Evolutionary conservation across 176 grass and related monocot genomes (phyloP), one percentile per base, ranked within the genome.

Genomic region (Hsuehochloa calcarea): DNA sequence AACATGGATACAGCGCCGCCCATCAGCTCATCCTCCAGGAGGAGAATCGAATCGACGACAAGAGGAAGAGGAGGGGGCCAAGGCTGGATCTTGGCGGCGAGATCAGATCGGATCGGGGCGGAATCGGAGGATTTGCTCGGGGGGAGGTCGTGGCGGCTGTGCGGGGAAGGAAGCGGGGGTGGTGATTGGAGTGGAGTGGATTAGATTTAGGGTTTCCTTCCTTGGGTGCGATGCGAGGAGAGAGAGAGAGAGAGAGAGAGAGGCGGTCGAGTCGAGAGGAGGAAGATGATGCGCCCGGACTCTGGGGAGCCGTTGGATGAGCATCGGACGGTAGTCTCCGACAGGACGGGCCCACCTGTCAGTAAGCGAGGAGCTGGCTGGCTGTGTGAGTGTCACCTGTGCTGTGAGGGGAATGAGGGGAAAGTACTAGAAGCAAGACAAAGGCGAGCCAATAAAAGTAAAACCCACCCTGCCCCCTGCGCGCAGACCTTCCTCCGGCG

Each of bases 121-220:
- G 61, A 25, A 64, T 64, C 77, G 60, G 63, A 22, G 19, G 22
- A 44, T 61, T 15, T 55, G 14, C 55, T n/a, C 3, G 41, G 41
- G 4, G 22, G 47, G 22, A 14, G 46, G 74, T 10, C 7, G 75
- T 15, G n/a, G 72, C 27, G 70, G 72, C 47, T 8, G 77, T 20
- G 43, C 27, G 60, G 7, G 25, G 43, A 10, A 8, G 35, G 62
- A 6, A 11, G 55, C 16, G 19, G 11, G 8, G 40, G 59, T 8
- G 12, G 47, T 44, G 65, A 20, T 19, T 25, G 56, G 20, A 41
- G 8, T 2, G 10, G 37, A 43, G 40, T 10, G 77, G 61, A 66
- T 71, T 87, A n/a, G n/a, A n/a, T n/a, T n/a, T n/a, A 90, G 84
- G 89, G 84, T 87, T 90, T 78, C 47, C 29, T n/a, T 56, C 20